Base-by-base conservation (phyloP, 768 basidiomycete genomes). In the Mycena sanguinolenta region DNA sequence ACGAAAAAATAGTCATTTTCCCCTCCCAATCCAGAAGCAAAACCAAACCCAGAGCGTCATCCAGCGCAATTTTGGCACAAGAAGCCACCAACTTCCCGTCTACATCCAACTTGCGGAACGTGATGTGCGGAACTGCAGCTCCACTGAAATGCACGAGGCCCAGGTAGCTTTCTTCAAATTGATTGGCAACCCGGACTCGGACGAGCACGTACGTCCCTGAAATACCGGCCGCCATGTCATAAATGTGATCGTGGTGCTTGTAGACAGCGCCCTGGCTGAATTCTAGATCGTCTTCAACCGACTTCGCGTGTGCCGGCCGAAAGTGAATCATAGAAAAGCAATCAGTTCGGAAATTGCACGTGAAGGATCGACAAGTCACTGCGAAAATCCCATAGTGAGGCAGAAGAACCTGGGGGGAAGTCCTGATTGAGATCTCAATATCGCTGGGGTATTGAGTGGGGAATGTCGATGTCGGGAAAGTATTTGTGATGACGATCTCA, bases 1-100 rank as follows among this genome's bases (percentile, higher is more conserved):
- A 59, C 13, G 38, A 59, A 2, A 23, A 2, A 17, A 59, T 21
- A 8, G 58, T 42, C 38, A 44, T 34, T n/a, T 6, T 30, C 5
- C 58, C 58, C 27, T 13, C 19, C 9, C 0, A 4, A 28, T 49
- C 59, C 17, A 34, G 19, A 9, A 49, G 27, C 28, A 60, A 4
- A 32, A 60, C 44, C 28, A 60, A 23, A 30, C 59, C 59, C 19
- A 49, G 28, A n/a, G 59, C 12, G 19, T 60, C 59, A 14, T 60
- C 44, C 4, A 60, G 19, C 1, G 59, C 42, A 17, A 60, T 4
- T 17, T 34, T 28, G 17, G 28, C 17, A 23, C 36, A 30, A 0
- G 44, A 60, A 46, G 4, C 5, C 9, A 30, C 2, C 14, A n/a
- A 14, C 5, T 17, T 3, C 1, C 4, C 44, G 4, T 25, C 44